Evolutionary conservation across 73 alveolate genomes (phyloP), one percentile per base, ranked within the genome.

Genomic region (Urostyla sp.): DNA sequence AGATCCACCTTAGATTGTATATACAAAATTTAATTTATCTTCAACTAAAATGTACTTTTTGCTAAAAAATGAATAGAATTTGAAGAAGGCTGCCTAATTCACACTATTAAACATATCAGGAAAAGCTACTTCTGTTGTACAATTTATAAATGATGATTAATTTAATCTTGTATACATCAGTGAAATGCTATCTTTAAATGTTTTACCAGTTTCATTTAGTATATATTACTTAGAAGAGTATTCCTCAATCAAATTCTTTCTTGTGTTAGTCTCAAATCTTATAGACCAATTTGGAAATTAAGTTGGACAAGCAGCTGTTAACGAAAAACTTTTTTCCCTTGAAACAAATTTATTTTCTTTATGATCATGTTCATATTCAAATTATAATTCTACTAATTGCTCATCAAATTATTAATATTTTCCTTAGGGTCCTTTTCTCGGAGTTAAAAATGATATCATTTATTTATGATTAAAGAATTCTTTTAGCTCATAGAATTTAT

Each of bases 41-140:
- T 50, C 51, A 0, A 69, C 54, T 28, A 49, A 4, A 1, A 1
- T 1, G 8, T 1, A 18, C 6, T 55, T 45, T 26, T 69, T 46
- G 7, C 72, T 44, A 13, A 48, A 6, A 49, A 69, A 69, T 8
- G 66, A 67, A 49, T 69, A 67, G 2, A 69, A 7, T 49, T 69
- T 69, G n/a, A 45, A 11, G 37, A 69, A 69, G 69, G 66, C 48
- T 10, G 79, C 61, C 79, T n/a, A 63, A 43, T 10, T 60, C 79
- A 63, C 44, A 60, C 44, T 13, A 26, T 46, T 49, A 54, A 27
- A 54, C 83, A 2, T 37, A 3, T 24, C 27, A 49, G 83, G 83
- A 3, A 69, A 6, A 3, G 83, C 83, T 5, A 45, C 18, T 46
- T 69, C 83, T 4, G 49, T 69, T 13, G n/a, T 52, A 13, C n/a